Evolutionary conservation across 202 grass and related monocot genomes (phyloP), one percentile per base, ranked within the genome.

Genomic region (Zizania palustris): DNA sequence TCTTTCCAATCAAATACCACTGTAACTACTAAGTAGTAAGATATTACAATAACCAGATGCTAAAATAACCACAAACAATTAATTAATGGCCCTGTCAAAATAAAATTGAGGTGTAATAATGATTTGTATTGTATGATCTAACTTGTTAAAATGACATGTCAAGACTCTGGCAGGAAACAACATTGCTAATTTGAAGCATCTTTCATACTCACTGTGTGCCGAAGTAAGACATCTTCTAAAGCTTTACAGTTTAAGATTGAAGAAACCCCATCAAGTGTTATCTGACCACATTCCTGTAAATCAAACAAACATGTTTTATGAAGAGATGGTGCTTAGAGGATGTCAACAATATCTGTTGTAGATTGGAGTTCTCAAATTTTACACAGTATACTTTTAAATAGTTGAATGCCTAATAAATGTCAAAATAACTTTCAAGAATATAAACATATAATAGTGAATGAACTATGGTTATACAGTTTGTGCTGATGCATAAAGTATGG

Each of bases 141-240:
- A n/a, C 11, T 16, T n/a, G n/a, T 51, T 5, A n/a, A 7, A 15
- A 16, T 51, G 49, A 16, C 49, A n/a, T 51, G 49, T 6, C 15
- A 51, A 51, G 14, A 0, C 4, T 50, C 14, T 50, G 46, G 13
- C 46, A 50, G 0, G 46, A 5, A 28, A 28, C 0, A 28, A 28
- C 55, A 34, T 58, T n/a, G 6, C 6, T 63, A 48, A 28, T 28
- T 28, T 28, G 28, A 11, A 38, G 46, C 11, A 7, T 37, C 39
- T 73, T 83, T 57, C n/a, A 12, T 77, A 79, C 93, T 90, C 73
- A 97, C 93, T n/a, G 82, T 93, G 78, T 97, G 93, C 18, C 93
- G 83, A 48, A 97, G 60, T 61, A 97, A 77, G 42, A 97, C 43
- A 71, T 97, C 93, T 82, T 93, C 90, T 45, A 97, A 71, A 70